Percentiles rank a stretch among this genome's conserved stretches.
phyloP scores from a whole-genome alignment of 2,329 filamentous ascomycete genomes.

The Fusarium cyanostomum region DNA sequence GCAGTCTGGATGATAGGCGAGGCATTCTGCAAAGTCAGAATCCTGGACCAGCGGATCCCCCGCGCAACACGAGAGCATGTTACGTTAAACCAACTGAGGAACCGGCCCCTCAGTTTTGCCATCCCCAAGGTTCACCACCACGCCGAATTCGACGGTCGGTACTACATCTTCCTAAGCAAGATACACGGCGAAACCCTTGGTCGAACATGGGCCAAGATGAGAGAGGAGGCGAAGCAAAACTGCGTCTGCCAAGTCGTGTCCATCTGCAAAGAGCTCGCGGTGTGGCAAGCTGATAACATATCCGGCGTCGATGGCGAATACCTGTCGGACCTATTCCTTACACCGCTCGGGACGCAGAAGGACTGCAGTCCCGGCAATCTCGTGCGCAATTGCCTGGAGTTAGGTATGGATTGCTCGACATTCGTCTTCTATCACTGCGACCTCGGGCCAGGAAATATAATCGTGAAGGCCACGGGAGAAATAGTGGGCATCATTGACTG shows the following conservation, averaged over 20 bases:
- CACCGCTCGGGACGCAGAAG: too few relatives aligned
- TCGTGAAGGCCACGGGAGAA: slow-evolving; percentile 37
- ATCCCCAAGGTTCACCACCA: slow-evolving; percentile 33
- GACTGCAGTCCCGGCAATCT: slow-evolving; percentile 1
- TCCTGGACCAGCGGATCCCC: too few relatives aligned
- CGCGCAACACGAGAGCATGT: slow-evolving; percentile 28
- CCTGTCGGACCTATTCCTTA: too few relatives aligned
- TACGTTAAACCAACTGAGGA: slow-evolving; percentile 11
- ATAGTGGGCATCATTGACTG: slow-evolving; percentile 45
- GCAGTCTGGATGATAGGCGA: slow-evolving; percentile 31
- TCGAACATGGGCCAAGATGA: background rate
- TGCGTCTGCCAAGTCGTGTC: background rate
- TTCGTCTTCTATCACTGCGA: slow-evolving; percentile 46
- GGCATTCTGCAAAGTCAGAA: slow-evolving; percentile 31
- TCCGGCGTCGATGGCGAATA: slow-evolving; percentile 28
- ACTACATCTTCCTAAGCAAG: slow-evolving; percentile 40
- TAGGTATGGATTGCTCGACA: slow-evolving; percentile 44
- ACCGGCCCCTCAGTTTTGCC: slow-evolving; percentile 18
- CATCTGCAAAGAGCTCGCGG: background rate
- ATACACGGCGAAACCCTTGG: slow-evolving; percentile 41
- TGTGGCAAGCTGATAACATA: background rate
- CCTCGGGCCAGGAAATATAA: slow-evolving; percentile 45
- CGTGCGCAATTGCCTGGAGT: slow-evolving; percentile 8
- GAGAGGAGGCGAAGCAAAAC: background rate
- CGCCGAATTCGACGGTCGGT: slow-evolving; percentile 32